phyloP scores from a whole-genome alignment of 2,329 filamentous ascomycete genomes.

The Talaromyces pinophilus region DNA sequence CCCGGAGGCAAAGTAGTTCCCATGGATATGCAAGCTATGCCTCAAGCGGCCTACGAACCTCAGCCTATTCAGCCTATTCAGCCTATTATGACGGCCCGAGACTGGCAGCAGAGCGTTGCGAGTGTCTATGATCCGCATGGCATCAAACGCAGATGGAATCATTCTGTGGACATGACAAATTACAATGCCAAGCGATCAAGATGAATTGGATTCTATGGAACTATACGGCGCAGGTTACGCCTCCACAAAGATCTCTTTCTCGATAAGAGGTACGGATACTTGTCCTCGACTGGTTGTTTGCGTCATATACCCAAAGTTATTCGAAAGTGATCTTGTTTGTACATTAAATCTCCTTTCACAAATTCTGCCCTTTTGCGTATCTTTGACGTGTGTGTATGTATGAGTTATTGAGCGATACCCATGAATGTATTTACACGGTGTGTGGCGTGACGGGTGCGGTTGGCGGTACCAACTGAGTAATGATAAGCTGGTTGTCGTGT shows the following conservation, averaged over 20 bases:
- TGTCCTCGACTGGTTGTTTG: neutral
- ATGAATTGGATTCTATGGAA: slow-evolving; percentile 21
- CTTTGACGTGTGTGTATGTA: slow-evolving; percentile 10
- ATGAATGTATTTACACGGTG: slow-evolving; percentile 15
- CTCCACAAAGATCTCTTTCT: neutral
- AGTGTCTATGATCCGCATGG: slow-evolving; percentile 51
- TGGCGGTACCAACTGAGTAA: neutral
- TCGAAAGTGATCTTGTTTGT: slow-evolving; percentile 6
- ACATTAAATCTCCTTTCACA: neutral
- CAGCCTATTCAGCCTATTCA: slow-evolving; percentile 38
- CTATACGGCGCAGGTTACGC: slow-evolving; percentile 11
- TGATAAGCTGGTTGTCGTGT: neutral
- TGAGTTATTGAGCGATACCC: slow-evolving; percentile 17
- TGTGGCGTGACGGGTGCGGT: slow-evolving; percentile 6
- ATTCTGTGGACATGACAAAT: slow-evolving; percentile 37
- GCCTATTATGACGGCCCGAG: slow-evolving; percentile 46
- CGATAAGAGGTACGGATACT: neutral
- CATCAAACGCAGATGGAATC: slow-evolving; percentile 48
- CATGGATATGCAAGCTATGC: slow-evolving; percentile 35
- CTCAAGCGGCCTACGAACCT: slow-evolving; percentile 37
- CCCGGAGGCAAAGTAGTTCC: slow-evolving; percentile 34
- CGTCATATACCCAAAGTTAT: slow-evolving; percentile 5
- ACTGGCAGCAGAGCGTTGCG: slow-evolving; percentile 53
- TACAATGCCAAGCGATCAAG: slow-evolving; percentile 38
- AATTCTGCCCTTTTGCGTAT: neutral